Evolutionary conservation across 208 protist species (phyloP).

Genomic region (Crithidia fasciculata): DNA sequence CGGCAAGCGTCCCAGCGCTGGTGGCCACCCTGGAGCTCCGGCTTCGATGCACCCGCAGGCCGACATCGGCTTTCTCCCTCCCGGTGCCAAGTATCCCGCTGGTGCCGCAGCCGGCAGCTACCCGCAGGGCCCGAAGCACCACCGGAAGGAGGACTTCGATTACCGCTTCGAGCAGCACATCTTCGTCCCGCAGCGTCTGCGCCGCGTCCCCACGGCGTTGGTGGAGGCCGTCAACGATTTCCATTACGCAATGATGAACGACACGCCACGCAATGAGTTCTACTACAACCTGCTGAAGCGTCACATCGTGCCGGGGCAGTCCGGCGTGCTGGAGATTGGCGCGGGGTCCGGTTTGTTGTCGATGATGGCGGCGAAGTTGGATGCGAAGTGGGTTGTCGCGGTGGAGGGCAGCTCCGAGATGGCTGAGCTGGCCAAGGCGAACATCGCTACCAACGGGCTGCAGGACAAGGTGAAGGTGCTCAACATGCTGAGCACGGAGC

Average conservation of each 20-base stretch:
- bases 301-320: conserved; percentile 78
- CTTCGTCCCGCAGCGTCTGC: conserved; percentile 73
- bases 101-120: background rate
- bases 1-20: background rate
- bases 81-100: conserved; percentile 40
- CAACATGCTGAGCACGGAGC: conserved; percentile 90
- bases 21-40: background rate
- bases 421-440: conserved; percentile 74
- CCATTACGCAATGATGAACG: conserved; percentile 95
- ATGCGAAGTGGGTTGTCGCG: conserved; percentile 91
- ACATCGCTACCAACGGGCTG: conserved; percentile 81
- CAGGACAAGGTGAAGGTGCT: conserved; percentile 77
- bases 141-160: conserved; percentile 51
- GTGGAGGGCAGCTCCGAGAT: conserved; percentile 91
- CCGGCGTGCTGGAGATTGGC: conserved; percentile 92
- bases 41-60: conserved; percentile 29
- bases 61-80: conserved; percentile 57
- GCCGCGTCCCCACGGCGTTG: conserved; percentile 58
- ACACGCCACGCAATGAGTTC: conserved; percentile 87
- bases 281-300: conserved; percentile 84
- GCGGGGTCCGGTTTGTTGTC: conserved; percentile 91
- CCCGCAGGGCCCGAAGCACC: background rate
- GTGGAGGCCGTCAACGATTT: conserved; percentile 95
- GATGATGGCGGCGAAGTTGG: conserved; percentile 90
- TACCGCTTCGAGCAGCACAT: conserved; percentile 79